These are phyloP conservation scores for Gossypium raimondii DNA, from an alignment of 345 rosid species.

Conservation along the genomic window DNA sequence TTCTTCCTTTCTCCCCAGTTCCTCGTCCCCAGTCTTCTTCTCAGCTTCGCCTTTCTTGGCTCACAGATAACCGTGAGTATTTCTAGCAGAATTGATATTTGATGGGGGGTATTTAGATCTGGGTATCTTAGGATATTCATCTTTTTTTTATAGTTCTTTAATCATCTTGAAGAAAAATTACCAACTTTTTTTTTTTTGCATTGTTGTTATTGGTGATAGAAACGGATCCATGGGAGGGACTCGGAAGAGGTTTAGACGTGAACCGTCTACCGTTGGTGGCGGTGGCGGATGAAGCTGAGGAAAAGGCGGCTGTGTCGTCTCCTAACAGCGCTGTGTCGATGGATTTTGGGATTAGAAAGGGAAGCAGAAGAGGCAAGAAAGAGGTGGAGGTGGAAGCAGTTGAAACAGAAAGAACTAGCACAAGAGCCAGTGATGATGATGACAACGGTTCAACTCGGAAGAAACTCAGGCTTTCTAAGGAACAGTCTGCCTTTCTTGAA, in stretches of 20 bases:
- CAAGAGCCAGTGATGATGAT: slow-evolving; percentile 80
- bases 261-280: slow-evolving; percentile 38
- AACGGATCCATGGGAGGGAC: slow-evolving; percentile 32
- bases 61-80: slow-evolving; percentile 44
- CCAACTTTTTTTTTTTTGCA: background rate
- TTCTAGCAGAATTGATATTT: background rate
- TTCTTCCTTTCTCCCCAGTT: slow-evolving; percentile 55
- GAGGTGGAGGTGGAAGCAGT: slow-evolving; percentile 40
- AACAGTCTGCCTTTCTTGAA: slow-evolving; percentile 93
- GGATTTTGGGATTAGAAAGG: slow-evolving; percentile 63
- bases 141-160: background rate
- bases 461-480: slow-evolving; percentile 87
- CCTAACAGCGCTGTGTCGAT: slow-evolving; percentile 79
- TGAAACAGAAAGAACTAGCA: slow-evolving; percentile 50
- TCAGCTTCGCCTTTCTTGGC: slow-evolving; percentile 73
- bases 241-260: slow-evolving; percentile 42
- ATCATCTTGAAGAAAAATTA: background rate
- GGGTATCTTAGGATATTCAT: background rate
- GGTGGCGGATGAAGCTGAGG: slow-evolving; percentile 38
- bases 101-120: background rate
- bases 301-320: slow-evolving; percentile 55
- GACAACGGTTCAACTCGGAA: slow-evolving; percentile 86
- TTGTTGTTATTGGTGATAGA: slow-evolving; percentile 30
- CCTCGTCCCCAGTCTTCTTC: slow-evolving; percentile 31
- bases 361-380: slow-evolving; percentile 40